A percentile compares a stretch with the other conserved stretches of the same genome.
Conservation (phyloP, 345 rosid species). For the Hibiscus tridactylites region DNA sequence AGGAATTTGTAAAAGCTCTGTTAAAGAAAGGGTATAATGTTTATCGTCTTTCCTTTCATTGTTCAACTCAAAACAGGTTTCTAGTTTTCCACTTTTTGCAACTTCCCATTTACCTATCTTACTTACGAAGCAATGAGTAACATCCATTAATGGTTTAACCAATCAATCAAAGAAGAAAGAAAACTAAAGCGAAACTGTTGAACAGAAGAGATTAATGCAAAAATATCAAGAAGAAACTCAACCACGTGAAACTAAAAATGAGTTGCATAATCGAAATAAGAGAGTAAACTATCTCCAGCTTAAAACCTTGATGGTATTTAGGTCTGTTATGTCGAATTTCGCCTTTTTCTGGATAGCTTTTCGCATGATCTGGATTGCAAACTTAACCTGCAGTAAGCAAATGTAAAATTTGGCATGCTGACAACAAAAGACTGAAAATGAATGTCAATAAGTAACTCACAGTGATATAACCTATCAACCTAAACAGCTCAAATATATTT, state of each 20-base stretch:
- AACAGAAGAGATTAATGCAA: neutral
- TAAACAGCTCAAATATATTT: neutral
- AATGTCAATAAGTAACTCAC: neutral
- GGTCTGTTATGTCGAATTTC: slow-evolving; percentile 67
- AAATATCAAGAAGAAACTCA: neutral
- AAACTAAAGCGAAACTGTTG: neutral
- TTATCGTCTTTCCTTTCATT: neutral
- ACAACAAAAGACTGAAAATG: neutral
- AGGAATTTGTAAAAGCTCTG: neutral
- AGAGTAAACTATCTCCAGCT: neutral
- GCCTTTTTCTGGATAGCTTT: slow-evolving; percentile 75
- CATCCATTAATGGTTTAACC: neutral
- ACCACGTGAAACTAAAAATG: neutral
- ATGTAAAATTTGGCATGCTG: neutral
- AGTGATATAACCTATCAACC: neutral
- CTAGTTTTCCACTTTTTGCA: neutral
- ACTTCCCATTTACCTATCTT: neutral
- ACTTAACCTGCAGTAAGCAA: slow-evolving; percentile 55
- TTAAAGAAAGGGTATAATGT: neutral
- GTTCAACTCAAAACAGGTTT: neutral
- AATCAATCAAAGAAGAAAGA: slow-evolving; percentile 10
- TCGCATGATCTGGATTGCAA: slow-evolving; percentile 86
- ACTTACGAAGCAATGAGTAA: neutral
- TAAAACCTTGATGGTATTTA: slow-evolving; percentile 72
- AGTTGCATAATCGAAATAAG: neutral